Conservation (phyloP, 352 stramenopile genomes). For the Chrysophaeum taylorii region DNA sequence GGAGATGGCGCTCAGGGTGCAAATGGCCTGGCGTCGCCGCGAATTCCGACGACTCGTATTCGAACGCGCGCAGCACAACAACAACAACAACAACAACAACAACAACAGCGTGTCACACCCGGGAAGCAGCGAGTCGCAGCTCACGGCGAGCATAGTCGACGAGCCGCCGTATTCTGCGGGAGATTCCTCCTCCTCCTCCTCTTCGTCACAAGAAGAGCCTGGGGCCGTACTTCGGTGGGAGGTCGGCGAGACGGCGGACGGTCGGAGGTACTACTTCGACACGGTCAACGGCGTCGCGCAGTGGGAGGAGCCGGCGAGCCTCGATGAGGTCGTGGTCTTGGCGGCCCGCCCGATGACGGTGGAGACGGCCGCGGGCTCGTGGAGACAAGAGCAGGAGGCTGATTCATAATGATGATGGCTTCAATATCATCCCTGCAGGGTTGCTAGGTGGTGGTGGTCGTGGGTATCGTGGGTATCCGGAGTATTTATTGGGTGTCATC, state of each 20-base stretch:
- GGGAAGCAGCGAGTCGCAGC: background rate
- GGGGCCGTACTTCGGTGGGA: background rate
- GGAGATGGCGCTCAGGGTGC: background rate
- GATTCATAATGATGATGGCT: no score
- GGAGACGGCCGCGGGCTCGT: no score
- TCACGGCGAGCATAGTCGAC: background rate
- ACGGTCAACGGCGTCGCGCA: background rate
- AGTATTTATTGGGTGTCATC: no score
- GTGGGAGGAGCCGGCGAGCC: background rate
- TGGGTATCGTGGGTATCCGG: no score
- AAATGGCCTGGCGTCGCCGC: constrained; percentile 5
- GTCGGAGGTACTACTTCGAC: background rate
- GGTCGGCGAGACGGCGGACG: background rate
- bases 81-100: background rate
- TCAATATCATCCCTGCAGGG: no score
- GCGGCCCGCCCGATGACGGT: no score
- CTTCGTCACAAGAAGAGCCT: background rate
- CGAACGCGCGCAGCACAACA: background rate
- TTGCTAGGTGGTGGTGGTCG: no score
- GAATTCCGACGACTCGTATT: background rate
- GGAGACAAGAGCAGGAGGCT: no score
- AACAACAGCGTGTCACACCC: background rate
- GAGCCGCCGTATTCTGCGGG: no score
- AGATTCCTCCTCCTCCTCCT: background rate
- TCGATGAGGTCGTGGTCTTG: no score